These are phyloP conservation scores for Botrytis deweyae DNA, from an alignment of 2,329 filamentous ascomycete genomes.

Conservation along the genomic window DNA sequence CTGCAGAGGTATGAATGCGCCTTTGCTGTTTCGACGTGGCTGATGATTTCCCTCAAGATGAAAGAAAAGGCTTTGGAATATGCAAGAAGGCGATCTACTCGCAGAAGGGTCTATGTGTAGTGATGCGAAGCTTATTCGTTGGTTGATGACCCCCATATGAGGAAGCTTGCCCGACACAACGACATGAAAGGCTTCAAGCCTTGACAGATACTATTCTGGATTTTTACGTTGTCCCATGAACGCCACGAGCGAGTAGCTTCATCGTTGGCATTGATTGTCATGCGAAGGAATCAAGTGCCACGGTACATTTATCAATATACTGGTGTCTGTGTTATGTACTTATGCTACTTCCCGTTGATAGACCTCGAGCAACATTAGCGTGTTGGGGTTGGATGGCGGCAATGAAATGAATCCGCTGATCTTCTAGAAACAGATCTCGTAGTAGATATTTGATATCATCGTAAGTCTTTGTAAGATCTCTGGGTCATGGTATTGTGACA, in stretches of 20 bases:
- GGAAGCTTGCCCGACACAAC: conserved; percentile 1
- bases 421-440: conserved; percentile 26
- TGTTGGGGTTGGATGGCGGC: conserved; percentile 21
- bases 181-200: conserved; percentile 3
- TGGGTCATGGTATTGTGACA: neutral
- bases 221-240: conserved; percentile 1
- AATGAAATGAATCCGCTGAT: conserved; percentile 27
- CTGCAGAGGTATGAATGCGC: conserved; percentile 17
- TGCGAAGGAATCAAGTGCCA: conserved; percentile 13
- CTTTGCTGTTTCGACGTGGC: conserved; percentile 21
- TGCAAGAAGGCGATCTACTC: conserved; percentile 28
- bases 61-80: conserved; percentile 21
- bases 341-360: conserved; percentile 33
- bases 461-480: conserved; percentile 19
- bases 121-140: conserved; percentile 7
- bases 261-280: conserved; percentile 20
- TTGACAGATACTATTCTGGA: conserved; percentile 13
- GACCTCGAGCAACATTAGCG: conserved; percentile 33
- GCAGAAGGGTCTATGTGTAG: conserved; percentile 1
- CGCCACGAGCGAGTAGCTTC: conserved; percentile 19
- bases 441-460: conserved; percentile 19
- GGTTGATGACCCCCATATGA: neutral
- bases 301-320: conserved; percentile 20
- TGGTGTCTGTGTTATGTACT: conserved; percentile 23
- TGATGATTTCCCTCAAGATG: conserved; percentile 17